Evolutionary conservation across 495 filamentous ascomycete genomes (phyloP).

Genomic region (Penicillium coffeae): DNA sequence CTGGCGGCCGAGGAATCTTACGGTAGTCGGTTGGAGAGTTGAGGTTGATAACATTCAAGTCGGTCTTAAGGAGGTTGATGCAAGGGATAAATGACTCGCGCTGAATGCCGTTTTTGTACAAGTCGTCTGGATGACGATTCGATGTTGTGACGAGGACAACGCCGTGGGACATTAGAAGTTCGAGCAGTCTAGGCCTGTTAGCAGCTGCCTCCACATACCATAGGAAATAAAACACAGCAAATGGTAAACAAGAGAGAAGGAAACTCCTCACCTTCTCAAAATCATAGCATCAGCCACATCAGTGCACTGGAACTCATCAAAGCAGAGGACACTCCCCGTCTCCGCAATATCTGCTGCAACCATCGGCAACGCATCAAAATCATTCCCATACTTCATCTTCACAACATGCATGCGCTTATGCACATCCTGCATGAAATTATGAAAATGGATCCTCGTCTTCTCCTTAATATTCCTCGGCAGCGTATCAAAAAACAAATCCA

Average conservation of each 20-base stretch:
- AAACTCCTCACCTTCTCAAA: slow-evolving; percentile 62
- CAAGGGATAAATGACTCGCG: slow-evolving; percentile 91
- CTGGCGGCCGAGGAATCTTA: slow-evolving; percentile 89
- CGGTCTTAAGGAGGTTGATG: slow-evolving; percentile 82
- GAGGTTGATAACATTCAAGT: slow-evolving; percentile 85
- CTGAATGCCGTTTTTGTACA: slow-evolving; percentile 98
- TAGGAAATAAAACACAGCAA: too few relatives aligned
- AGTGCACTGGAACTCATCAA: slow-evolving; percentile 98
- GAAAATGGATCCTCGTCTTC: slow-evolving; percentile 97
- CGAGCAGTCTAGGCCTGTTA: slow-evolving; percentile 73
- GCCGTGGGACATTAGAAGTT: slow-evolving; percentile 91
- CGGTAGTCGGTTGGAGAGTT: slow-evolving; percentile 96
- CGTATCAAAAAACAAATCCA: slow-evolving; percentile 98
- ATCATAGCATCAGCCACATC: slow-evolving; percentile 99
- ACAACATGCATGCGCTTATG: slow-evolving; percentile 87
- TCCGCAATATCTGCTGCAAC: slow-evolving; percentile 91
- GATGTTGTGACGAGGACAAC: slow-evolving; percentile 93
- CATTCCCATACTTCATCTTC: slow-evolving; percentile 83
- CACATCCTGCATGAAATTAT: slow-evolving; percentile 99
- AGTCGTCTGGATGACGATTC: slow-evolving; percentile 92
- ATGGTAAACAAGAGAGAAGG: too few relatives aligned
- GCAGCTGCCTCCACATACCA: too few relatives aligned
- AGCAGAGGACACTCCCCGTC: slow-evolving; percentile 81
- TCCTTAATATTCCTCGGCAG: slow-evolving; percentile 72
- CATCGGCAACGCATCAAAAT: slow-evolving; percentile 88